Base-by-base conservation (phyloP, 176 grass and related monocot genomes). In the Pharus latifolius region DNA sequence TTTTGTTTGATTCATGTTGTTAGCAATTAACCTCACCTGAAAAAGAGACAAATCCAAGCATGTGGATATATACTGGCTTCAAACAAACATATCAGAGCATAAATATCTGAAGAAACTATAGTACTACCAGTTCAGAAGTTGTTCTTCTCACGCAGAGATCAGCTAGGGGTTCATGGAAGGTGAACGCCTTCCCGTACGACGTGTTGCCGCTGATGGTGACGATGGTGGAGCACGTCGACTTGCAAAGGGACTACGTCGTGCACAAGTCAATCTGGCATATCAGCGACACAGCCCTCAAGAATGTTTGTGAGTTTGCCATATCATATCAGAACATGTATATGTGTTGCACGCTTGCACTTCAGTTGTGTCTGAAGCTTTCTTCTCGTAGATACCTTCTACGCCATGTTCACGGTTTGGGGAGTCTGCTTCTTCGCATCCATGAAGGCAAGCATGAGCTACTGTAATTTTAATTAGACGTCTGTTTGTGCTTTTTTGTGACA, bases 221-320 rank as follows among this genome's bases (percentile, higher is more conserved):
- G 65, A 97, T 97, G 83, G 67, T 90, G 52, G 85, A 97, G 17
- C 94, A 97, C 30, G 94, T 92, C 3, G 78, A 70, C 3, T 37
- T 50, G 8, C 79, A 80, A 52, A 67, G 89, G 53, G 89, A 97
- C 75, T 97, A 79, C 65, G 65, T 93, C 40, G 94, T 97, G 20
- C 70, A 77, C 86, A 93, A 97, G 54, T 90, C 89, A 14, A 85
- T 93, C 63, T 97, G 83, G 83, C 94, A 97, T 62, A 78, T 97
- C 81, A 90, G 86, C 67, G 94, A 97, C 62, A 35, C 49, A 5
- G 24, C 70, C 43, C 75, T 97, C 33, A 93, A 93, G 74, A 93
- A 77, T 73, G 81, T 90, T 54, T 97, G 94, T 97, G 60, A 80
- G 94, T 91, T 29, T 46, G 29, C 1, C 25, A 25, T 27, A 7